Evolutionary conservation across 2,329 filamentous ascomycete species (phyloP).

Genomic region (Chaetomiaceae sp.): DNA sequence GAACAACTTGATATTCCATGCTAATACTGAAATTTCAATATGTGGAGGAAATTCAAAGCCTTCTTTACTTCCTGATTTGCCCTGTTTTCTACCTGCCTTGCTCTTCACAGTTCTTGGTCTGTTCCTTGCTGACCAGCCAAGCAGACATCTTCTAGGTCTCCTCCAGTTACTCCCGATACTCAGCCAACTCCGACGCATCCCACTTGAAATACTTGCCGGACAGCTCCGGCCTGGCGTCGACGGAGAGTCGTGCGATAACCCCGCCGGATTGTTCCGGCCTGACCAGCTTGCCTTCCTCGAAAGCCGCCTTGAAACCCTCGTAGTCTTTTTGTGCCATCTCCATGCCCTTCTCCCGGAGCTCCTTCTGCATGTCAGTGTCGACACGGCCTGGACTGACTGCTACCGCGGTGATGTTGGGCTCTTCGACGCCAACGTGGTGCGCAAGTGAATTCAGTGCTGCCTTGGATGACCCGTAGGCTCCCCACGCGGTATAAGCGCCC

Average conservation of each 20-base stretch:
- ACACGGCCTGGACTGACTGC: conserved; percentile 74
- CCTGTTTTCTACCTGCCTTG: conserved; percentile 32
- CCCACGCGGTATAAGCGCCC: conserved; percentile 67
- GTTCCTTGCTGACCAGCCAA: conserved; percentile 23
- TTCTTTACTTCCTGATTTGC: conserved; percentile 75
- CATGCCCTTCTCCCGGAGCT: conserved; percentile 60
- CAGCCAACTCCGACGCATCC: conserved; percentile 48
- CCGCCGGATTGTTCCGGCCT: conserved; percentile 78
- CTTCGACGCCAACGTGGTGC: conserved; percentile 67
- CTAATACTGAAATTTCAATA: conserved; percentile 61
- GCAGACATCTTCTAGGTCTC: conserved; percentile 14
- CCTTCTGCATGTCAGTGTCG: conserved; percentile 86
- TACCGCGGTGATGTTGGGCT: conserved; percentile 68
- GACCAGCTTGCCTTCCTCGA: conserved; percentile 66
- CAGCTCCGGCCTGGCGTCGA: conserved; percentile 59
- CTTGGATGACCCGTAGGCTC: conserved; percentile 76
- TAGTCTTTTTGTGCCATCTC: conserved; percentile 55
- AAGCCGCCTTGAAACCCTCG: conserved; percentile 62
- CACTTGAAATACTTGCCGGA: conserved; percentile 72
- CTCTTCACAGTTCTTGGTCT: conserved; percentile 19
- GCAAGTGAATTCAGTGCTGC: conserved; percentile 78
- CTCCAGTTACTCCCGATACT: conserved; percentile 44
- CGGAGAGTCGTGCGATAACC: conserved; percentile 76
- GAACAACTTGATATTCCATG: conserved; percentile 67
- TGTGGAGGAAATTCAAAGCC: conserved; percentile 62